These are phyloP conservation scores for Beauveria australis DNA, from an alignment of 2,329 filamentous ascomycete genomes.

Conservation along the genomic window DNA sequence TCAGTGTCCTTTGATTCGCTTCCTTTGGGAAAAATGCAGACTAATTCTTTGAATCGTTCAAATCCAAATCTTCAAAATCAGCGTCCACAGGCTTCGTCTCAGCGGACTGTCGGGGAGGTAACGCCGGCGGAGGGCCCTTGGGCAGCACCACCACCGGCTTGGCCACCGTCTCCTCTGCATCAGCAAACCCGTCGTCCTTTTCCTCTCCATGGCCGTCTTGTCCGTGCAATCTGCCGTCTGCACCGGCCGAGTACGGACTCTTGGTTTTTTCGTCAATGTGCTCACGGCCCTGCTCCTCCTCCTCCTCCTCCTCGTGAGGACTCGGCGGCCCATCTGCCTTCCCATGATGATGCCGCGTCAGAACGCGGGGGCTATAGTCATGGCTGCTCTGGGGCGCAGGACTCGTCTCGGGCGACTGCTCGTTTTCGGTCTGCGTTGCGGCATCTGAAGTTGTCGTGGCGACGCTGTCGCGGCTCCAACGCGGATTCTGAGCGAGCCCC, in stretches of 20 bases:
- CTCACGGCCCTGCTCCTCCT: background rate
- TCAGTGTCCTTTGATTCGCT: background rate
- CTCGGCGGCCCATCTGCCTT: background rate
- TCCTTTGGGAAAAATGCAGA: background rate
- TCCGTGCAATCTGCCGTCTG: background rate
- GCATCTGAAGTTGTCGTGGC: background rate
- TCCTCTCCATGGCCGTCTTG: background rate
- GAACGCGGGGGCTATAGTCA: background rate
- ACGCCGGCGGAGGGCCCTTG: conserved; percentile 7
- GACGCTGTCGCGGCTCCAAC: conserved; percentile 1
- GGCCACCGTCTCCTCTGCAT: background rate
- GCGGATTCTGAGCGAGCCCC: background rate
- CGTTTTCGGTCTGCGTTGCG: conserved; percentile 1
- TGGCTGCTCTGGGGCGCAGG: background rate
- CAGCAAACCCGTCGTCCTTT: background rate
- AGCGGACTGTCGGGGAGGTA: background rate
- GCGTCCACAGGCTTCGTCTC: background rate
- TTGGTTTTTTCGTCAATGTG: background rate
- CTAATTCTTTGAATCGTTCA: background rate
- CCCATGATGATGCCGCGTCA: background rate
- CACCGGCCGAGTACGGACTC: background rate
- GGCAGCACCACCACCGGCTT: conserved; percentile 7
- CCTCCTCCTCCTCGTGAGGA: background rate
- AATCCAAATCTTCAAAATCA: conserved; percentile 10
- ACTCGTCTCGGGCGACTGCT: background rate